Conservation (phyloP, 2,329 filamentous ascomycete genomes). For the Cladophialophora carrionii region DNA sequence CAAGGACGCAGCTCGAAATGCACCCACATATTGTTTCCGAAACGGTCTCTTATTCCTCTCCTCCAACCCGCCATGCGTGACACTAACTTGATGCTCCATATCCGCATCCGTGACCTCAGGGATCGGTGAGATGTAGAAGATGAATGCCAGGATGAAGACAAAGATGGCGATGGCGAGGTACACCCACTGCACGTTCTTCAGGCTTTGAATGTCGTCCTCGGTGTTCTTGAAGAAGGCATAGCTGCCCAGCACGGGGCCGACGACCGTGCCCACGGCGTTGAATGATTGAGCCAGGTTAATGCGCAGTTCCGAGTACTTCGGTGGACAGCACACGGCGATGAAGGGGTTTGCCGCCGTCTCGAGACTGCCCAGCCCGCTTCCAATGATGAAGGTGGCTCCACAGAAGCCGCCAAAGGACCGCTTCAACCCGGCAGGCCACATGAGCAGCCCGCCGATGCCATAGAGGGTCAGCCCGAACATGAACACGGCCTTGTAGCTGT, state of each 20-base stretch:
- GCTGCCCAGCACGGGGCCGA: conserved; percentile 72
- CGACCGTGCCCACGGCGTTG: conserved; percentile 73
- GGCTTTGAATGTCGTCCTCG: conserved; percentile 58
- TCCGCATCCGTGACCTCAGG: conserved; percentile 73
- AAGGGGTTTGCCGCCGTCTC: conserved; percentile 80
- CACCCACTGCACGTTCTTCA: conserved; percentile 74
- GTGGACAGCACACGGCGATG: conserved; percentile 73
- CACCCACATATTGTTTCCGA: conserved; percentile 64
- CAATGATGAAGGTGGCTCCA: conserved; percentile 68
- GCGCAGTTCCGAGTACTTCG: conserved; percentile 69
- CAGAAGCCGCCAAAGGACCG: conserved; percentile 75
- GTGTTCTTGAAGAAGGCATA: conserved; percentile 60
- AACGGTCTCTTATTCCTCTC: conserved; percentile 58
- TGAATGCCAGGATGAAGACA: conserved; percentile 65
- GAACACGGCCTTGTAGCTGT: conserved; percentile 79
- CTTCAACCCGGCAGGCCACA: conserved; percentile 78
- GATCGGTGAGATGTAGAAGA: conserved; percentile 68
- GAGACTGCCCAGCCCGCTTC: conserved; percentile 71
- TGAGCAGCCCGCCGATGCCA: conserved; percentile 74
- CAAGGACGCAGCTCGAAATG: background rate
- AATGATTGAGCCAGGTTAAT: conserved; percentile 77
- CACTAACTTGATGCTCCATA: conserved; percentile 64
- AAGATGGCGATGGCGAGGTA: conserved; percentile 77
- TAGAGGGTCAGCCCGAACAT: conserved; percentile 73
- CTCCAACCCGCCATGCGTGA: conserved; percentile 57